A percentile compares a stretch with the other conserved stretches of the same genome.
phyloP scores from a whole-genome alignment of 345 rosid species.

The Populus ilicifolia region DNA sequence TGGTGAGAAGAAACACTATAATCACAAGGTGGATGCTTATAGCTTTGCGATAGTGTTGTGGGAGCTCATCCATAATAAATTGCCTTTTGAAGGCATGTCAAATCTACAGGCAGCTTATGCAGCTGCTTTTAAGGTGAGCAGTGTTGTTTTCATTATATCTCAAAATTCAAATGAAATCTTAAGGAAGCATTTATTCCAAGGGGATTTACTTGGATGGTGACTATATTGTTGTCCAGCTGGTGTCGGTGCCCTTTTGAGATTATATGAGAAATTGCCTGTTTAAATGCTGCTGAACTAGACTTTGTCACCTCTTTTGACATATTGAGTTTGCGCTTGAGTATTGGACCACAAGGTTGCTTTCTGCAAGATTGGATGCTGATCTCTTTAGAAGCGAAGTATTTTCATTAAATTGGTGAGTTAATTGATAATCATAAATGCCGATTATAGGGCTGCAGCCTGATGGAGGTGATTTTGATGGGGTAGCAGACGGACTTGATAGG shows the following conservation, averaged over 20 bases:
- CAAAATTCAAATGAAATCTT: background rate
- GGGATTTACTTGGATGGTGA: background rate
- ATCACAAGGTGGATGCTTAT: slow-evolving; percentile 91
- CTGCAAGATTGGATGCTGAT: background rate
- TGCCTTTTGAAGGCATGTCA: slow-evolving; percentile 99
- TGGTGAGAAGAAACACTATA: slow-evolving; percentile 97
- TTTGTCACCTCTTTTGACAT: background rate
- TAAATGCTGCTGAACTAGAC: background rate
- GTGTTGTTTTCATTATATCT: background rate
- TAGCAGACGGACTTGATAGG: too few relatives aligned
- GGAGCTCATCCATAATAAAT: slow-evolving; percentile 92
- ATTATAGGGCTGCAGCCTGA: background rate
- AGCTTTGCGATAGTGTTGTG: slow-evolving; percentile 97
- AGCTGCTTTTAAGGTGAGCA: slow-evolving; percentile 88
- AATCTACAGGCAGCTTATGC: slow-evolving; percentile 99
- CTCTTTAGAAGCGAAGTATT: background rate
- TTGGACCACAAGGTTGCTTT: background rate
- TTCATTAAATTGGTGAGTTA: background rate
- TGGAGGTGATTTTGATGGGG: background rate
- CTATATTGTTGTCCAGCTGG: background rate
- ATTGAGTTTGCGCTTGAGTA: background rate
- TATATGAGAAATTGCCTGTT: background rate
- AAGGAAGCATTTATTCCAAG: background rate
- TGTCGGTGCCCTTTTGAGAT: background rate
- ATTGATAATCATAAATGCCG: background rate